phyloP scores from a whole-genome alignment of 2,329 filamentous ascomycete species.

The Aphanoascus verrucosus region DNA sequence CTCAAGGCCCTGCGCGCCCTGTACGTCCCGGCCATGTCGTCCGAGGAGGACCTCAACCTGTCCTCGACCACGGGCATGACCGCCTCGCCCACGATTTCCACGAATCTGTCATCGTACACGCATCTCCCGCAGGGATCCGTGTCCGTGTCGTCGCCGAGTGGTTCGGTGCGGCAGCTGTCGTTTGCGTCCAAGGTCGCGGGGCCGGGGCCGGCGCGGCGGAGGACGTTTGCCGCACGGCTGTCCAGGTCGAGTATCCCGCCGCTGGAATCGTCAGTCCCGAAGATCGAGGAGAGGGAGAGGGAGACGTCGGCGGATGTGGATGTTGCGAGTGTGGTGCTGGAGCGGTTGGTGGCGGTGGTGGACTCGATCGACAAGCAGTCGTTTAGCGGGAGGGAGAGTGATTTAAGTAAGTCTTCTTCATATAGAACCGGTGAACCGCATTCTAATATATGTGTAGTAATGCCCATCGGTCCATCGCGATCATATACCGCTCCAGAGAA shows the following conservation, averaged over 20 bases:
- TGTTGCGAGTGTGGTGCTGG: constrained; percentile 48
- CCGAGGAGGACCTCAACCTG: constrained; percentile 3
- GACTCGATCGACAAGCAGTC: constrained; percentile 59
- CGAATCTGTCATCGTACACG: neutral
- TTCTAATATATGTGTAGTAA: constrained; percentile 2
- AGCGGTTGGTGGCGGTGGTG: constrained; percentile 56
- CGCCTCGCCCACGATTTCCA: neutral
- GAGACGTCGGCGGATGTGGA: constrained; percentile 28
- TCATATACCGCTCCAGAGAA: constrained; percentile 13
- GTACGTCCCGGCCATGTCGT: constrained; percentile 5
- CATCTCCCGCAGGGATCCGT: neutral
- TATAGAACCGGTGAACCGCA: neutral
- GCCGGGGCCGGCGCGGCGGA: neutral
- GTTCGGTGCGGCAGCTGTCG: neutral
- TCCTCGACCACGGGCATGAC: neutral
- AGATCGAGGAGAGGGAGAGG: constrained; percentile 15
- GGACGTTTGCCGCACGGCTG: neutral
- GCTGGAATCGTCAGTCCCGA: neutral
- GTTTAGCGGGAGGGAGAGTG: constrained; percentile 38
- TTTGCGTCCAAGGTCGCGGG: neutral
- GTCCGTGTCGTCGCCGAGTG: neutral
- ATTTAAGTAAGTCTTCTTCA: constrained; percentile 19
- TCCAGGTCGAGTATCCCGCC: neutral
- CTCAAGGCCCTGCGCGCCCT: constrained; percentile 7
- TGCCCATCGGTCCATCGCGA: neutral